Evolutionary conservation across 23 red algal genomes (phyloP).

Genomic region (Gracilaria domingensis): DNA sequence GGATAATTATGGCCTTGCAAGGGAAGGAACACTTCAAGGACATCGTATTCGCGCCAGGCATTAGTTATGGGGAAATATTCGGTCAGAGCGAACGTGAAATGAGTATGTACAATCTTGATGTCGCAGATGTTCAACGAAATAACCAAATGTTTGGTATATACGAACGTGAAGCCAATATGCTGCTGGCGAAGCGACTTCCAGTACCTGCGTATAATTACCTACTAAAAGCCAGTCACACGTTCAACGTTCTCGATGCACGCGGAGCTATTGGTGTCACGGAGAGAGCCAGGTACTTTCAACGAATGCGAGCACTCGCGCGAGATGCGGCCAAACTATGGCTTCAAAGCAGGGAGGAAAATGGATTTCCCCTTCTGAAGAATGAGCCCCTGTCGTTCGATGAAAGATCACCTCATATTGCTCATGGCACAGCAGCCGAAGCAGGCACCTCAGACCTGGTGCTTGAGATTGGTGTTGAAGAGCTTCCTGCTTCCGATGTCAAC

Average conservation of each 20-base stretch:
- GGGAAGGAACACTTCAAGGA: conserved; percentile 93
- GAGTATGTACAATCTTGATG: conserved; percentile 95
- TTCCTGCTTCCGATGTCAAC: conserved; percentile 83
- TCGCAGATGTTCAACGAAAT: conserved; percentile 85
- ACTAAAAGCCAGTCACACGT: conserved; percentile 94
- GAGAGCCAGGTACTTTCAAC: conserved; percentile 90
- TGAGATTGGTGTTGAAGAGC: conserved; percentile 96
- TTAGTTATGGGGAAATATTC: conserved; percentile 95
- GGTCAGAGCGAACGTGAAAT: conserved; percentile 97
- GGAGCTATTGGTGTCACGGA: conserved; percentile 98
- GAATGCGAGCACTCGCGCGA: conserved; percentile 89
- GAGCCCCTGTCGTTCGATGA: not conserved
- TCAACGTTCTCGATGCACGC: conserved; percentile 97
- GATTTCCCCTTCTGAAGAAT: conserved; percentile 79
- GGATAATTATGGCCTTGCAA: conserved; percentile 97
- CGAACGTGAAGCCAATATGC: conserved; percentile 83
- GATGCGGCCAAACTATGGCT: conserved; percentile 93
- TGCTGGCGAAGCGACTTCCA: conserved; percentile 85
- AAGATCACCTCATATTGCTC: not conserved
- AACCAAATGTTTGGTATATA: conserved; percentile 85
- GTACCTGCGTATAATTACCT: conserved; percentile 94
- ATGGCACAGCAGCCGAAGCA: not conserved
- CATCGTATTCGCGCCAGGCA: conserved; percentile 77
- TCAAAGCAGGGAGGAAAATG: conserved; percentile 77
- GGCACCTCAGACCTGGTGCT: conserved; percentile 73